A percentile compares a stretch with the other conserved stretches of the same genome.
phyloP scores from a whole-genome alignment of 2,329 filamentous ascomycete genomes.

The Stagonosporopsis tanaceti region DNA sequence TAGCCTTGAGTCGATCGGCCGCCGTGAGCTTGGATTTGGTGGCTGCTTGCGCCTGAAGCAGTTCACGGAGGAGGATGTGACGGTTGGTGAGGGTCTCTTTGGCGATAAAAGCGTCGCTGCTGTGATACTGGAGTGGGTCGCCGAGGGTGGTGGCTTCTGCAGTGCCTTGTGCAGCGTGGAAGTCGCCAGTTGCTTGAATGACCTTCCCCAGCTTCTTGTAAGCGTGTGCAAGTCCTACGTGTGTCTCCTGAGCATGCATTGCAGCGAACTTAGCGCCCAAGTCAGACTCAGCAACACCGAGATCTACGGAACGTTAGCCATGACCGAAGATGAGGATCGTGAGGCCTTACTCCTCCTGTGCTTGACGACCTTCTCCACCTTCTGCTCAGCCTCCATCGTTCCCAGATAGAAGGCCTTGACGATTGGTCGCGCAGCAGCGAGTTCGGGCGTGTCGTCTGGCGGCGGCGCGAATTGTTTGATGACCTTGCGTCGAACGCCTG shows the following conservation, averaged over 20 bases:
- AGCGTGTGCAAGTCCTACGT: conserved; percentile 84
- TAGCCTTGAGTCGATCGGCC: conserved; percentile 86
- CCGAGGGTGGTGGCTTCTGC: conserved; percentile 94
- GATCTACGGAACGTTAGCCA: conserved; percentile 64
- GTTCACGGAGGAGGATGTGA: conserved; percentile 92
- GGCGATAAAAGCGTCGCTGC: conserved; percentile 93
- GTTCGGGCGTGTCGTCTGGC: conserved; percentile 94
- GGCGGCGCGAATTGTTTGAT: conserved; percentile 98
- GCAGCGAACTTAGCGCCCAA: conserved; percentile 88
- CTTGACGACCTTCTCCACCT: conserved; percentile 94
- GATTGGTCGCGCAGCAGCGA: conserved; percentile 85
- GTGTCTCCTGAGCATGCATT: conserved; percentile 90
- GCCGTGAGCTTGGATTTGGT: conserved; percentile 84
- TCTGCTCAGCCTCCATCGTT: conserved; percentile 96
- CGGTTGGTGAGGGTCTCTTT: conserved; percentile 98
- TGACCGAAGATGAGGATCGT: not conserved
- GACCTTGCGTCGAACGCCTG: conserved; percentile 91
- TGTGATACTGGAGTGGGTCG: conserved; percentile 94
- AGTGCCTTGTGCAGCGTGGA: conserved; percentile 93
- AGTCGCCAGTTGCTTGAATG: conserved; percentile 92
- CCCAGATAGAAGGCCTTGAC: conserved; percentile 97
- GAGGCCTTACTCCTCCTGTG: conserved; percentile 75
- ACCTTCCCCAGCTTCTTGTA: conserved; percentile 95
- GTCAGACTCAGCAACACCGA: conserved; percentile 91
- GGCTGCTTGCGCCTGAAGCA: conserved; percentile 86